Evolutionary conservation across 495 filamentous ascomycete species (phyloP).

Genomic region (Emericellopsis terricola): DNA sequence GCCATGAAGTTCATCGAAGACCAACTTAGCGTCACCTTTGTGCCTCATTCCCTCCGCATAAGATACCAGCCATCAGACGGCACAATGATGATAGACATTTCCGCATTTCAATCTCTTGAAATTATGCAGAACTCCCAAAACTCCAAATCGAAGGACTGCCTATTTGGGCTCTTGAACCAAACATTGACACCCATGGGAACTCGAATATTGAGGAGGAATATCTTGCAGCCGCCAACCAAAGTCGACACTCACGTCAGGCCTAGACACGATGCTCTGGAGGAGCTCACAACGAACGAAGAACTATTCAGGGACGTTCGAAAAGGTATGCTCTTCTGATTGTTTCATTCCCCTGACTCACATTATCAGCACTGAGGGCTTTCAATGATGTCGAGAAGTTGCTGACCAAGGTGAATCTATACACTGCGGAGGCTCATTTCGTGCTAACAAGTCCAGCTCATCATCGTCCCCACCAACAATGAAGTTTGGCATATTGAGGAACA

Average conservation of each 20-base stretch:
- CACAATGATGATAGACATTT: constrained; percentile 84
- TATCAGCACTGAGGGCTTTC: constrained; percentile 49
- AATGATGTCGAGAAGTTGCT: constrained; percentile 52
- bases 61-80: constrained; percentile 79
- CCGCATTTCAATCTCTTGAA: constrained; percentile 70
- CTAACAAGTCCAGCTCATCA: constrained; percentile 18
- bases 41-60: constrained; percentile 63
- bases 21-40: constrained; percentile 40
- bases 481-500: constrained; percentile 56
- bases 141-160: constrained; percentile 52
- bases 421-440: constrained; percentile 3
- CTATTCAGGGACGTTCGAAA: constrained; percentile 67
- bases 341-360: not conserved
- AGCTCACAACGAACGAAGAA: constrained; percentile 67
- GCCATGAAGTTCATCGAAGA: constrained; percentile 68
- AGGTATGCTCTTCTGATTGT: constrained; percentile 16
- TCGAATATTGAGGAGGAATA: constrained; percentile 58
- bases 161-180: constrained; percentile 72
- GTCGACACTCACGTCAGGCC: constrained; percentile 34
- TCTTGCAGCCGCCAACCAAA: constrained; percentile 81
- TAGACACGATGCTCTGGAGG: constrained; percentile 71
- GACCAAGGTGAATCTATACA: constrained; percentile 28
- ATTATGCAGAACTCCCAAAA: constrained; percentile 75
- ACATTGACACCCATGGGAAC: constrained; percentile 80
- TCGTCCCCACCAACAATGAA: constrained; percentile 32